Percentiles rank a stretch among this genome's conserved stretches.
These are phyloP conservation scores for Zalaria obscura DNA, from an alignment of 2,329 filamentous ascomycete species.

Conservation along the genomic window DNA sequence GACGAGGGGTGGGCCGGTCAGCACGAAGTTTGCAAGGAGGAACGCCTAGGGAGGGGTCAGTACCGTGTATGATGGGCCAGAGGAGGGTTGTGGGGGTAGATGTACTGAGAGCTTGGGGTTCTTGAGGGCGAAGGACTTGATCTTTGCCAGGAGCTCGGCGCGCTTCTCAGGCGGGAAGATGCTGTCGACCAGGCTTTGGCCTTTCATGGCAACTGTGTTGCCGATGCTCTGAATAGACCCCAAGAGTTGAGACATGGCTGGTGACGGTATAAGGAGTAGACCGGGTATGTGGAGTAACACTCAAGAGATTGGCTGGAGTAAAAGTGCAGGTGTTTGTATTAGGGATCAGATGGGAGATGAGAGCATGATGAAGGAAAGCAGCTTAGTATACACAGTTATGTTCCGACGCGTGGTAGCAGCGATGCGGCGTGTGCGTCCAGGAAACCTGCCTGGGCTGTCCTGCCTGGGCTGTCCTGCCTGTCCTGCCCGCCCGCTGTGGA, in stretches of 20 bases:
- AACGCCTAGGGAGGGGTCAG: slow-evolving; percentile 42
- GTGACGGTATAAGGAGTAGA: neutral
- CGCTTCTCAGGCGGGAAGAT: slow-evolving; percentile 48
- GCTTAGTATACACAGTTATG: too few relatives aligned
- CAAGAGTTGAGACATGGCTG: slow-evolving; percentile 9
- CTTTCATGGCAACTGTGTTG: slow-evolving; percentile 13
- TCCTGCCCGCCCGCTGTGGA: too few relatives aligned
- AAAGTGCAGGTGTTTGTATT: too few relatives aligned
- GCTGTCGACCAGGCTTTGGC: slow-evolving; percentile 29
- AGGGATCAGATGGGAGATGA: too few relatives aligned
- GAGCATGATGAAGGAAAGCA: too few relatives aligned
- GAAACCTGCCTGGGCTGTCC: too few relatives aligned
- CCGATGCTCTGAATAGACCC: slow-evolving; percentile 15
- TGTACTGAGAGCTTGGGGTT: slow-evolving; percentile 59
- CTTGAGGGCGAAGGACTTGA: slow-evolving; percentile 42
- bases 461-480: too few relatives aligned
- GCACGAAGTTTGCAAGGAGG: slow-evolving; percentile 46
- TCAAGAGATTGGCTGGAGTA: too few relatives aligned
- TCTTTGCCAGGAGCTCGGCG: slow-evolving; percentile 38
- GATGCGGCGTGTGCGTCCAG: too few relatives aligned
- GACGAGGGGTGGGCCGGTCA: slow-evolving; percentile 52
- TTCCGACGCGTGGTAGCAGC: too few relatives aligned
- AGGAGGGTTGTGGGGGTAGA: slow-evolving; percentile 2
- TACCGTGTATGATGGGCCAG: neutral
- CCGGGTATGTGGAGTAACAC: too few relatives aligned